Conservation (phyloP, 768 basidiomycete genomes). For the Phanerochaete sordida region DNA sequence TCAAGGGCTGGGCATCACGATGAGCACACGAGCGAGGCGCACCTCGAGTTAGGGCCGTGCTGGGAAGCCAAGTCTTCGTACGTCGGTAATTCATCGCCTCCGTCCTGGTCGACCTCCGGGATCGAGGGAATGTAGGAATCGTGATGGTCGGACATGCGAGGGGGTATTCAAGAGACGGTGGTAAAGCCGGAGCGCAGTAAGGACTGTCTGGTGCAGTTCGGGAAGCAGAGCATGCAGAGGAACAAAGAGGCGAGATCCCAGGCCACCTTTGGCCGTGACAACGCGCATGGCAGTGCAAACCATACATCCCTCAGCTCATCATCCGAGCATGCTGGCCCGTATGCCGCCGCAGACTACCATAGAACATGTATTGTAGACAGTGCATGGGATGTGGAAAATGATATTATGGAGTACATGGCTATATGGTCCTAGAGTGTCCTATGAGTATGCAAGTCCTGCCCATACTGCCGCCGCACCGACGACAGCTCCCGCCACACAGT, state of each 20-base stretch:
- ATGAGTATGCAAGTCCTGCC: conserved; percentile 54
- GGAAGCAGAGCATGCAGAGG: not conserved
- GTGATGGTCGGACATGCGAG: conserved; percentile 1
- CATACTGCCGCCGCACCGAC: conserved; percentile 60
- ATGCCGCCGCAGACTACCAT: too few species aligned
- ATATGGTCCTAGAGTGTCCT: conserved; percentile 13
- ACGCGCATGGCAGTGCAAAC: conserved; percentile 6
- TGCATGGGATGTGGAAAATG: not conserved
- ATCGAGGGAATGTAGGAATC: conserved; percentile 13
- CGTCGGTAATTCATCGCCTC: conserved; percentile 61
- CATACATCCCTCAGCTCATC: not conserved
- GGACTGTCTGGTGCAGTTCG: conserved; percentile 5
- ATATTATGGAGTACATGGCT: not conserved
- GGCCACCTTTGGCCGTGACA: not conserved
- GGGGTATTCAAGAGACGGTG: conserved; percentile 3
- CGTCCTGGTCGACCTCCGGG: conserved; percentile 40
- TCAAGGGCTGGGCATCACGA: not conserved
- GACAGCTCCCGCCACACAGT: conserved; percentile 52
- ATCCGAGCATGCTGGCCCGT: too few species aligned
- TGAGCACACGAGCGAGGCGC: conserved; percentile 16
- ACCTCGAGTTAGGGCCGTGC: conserved; percentile 82
- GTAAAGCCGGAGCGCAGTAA: conserved; percentile 9
- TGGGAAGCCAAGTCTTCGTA: conserved; percentile 79
- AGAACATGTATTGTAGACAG: too few species aligned
- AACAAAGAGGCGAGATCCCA: conserved; percentile 4